These are phyloP conservation scores for Mariannaea elegans DNA, from an alignment of 2,329 filamentous ascomycete genomes.

Conservation along the genomic window DNA sequence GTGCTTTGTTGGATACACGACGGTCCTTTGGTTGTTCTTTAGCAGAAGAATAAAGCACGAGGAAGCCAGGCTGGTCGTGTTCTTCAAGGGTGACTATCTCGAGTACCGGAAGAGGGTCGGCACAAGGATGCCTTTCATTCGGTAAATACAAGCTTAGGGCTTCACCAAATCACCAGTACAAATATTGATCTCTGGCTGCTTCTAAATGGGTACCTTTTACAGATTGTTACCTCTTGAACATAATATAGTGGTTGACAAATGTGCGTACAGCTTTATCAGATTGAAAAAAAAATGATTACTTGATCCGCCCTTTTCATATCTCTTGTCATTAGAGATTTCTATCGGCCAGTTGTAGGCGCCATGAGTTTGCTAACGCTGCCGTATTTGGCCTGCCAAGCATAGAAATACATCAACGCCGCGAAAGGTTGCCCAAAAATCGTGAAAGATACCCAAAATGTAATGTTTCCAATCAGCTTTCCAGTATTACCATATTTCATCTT, in stretches of 20 bases:
- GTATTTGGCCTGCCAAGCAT: slow-evolving; percentile 98
- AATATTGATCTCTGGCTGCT: no score
- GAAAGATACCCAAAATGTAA: slow-evolving; percentile 96
- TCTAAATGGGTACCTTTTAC: neutral
- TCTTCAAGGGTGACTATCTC: slow-evolving; percentile 86
- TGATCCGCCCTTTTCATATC: no score
- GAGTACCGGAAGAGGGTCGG: slow-evolving; percentile 75
- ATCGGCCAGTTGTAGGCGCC: slow-evolving; percentile 21
- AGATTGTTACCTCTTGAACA: neutral
- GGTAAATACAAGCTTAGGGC: slow-evolving; percentile 18
- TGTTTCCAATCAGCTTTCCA: slow-evolving; percentile 86
- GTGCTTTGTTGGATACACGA: slow-evolving; percentile 77
- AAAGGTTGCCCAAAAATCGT: slow-evolving; percentile 95
- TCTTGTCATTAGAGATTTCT: no score
- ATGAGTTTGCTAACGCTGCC: slow-evolving; percentile 74
- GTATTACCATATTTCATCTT: slow-evolving; percentile 75
- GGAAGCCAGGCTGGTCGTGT: slow-evolving; percentile 78
- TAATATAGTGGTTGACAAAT: slow-evolving; percentile 10
- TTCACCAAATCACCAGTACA: no score
- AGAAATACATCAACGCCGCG: slow-evolving; percentile 93
- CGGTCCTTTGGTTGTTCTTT: slow-evolving; percentile 90
- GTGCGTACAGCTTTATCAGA: neutral
- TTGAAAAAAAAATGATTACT: neutral
- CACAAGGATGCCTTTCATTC: slow-evolving; percentile 80
- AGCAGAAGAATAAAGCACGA: slow-evolving; percentile 76